Base-by-base conservation (phyloP, 2,329 filamentous ascomycete genomes). In the Colletotrichum destructivum region DNA sequence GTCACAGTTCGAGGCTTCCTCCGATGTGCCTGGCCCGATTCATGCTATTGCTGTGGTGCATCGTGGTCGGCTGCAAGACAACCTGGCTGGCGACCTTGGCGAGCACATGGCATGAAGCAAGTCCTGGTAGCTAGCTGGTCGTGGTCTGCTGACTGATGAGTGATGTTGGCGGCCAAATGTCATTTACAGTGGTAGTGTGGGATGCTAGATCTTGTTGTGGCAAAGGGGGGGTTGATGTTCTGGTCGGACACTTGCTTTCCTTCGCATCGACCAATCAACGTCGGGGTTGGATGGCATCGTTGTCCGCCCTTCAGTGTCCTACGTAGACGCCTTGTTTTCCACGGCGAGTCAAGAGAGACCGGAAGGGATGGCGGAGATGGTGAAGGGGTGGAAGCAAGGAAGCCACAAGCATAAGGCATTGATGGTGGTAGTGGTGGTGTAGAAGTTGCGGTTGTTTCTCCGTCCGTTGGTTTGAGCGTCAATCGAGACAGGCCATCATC, bases 41-140 rank as follows among this genome's bases (percentile, higher is more conserved):
- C 31, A 38, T 8, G 44, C 16, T 15, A 16, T 21, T 55, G 26
- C 31, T 21, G 15, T 26, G n/a, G 47, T 18, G 49, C n/a, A 35
- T 18, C 51, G 7, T 16, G 51, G 56, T 54, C 38, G 16, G 42
- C 11, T 54, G 47, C 52, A 66, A 54, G 64, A 42, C 35, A 52
- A 9, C 38, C 26, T 15, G 23, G 31, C 18, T 15, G 23, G 31
- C 18, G 5, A n/a, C 31, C 18, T 38, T 23, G 13, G 56, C 46
- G 26, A 23, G 11, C 16, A 9, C 42, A 61, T 31, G n/a, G 49
- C 49, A 63, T 63, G 61, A 55, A 49, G 59, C 23, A 21, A 62
- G 26, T 23, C 44, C 31, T 49, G 18, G 31, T 35, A 26, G 40
- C 38, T 51, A 18, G 46, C 7, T 15, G 59, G 26, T 51, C 15